phyloP scores from a whole-genome alignment of 306 rosid genomes.

The Alnus rubra region DNA sequence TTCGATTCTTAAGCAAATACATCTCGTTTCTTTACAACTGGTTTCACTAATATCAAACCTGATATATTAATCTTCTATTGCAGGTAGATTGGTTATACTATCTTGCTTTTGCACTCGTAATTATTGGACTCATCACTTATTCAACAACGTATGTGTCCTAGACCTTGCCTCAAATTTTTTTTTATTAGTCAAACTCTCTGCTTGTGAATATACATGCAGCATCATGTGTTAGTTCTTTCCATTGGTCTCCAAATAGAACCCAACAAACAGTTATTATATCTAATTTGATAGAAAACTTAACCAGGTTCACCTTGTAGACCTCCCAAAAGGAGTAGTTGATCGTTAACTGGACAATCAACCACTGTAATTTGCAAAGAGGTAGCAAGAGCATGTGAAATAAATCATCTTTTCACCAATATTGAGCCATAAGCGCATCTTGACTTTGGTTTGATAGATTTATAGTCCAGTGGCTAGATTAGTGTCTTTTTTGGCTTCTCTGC shows the following conservation, averaged over 20 bases:
- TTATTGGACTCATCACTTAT: constrained; percentile 54
- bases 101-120: constrained; percentile 45
- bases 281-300: background rate
- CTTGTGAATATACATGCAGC: background rate
- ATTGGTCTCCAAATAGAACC: background rate
- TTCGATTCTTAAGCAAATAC: background rate
- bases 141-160: constrained; percentile 50
- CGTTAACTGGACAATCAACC: too few species aligned
- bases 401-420: too few species aligned
- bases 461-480: too few species aligned
- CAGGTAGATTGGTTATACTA: constrained; percentile 75
- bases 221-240: background rate
- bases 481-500: too few species aligned
- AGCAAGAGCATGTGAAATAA: too few species aligned
- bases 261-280: background rate
- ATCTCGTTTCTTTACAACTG: background rate
- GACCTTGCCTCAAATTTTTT: background rate
- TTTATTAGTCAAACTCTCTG: background rate
- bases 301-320: too few species aligned
- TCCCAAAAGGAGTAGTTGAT: too few species aligned
- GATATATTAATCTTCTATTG: constrained; percentile 11
- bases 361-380: too few species aligned
- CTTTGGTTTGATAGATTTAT: too few species aligned
- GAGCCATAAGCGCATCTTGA: too few species aligned
- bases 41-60: constrained; percentile 7